These are phyloP conservation scores for Cyclotella baltica DNA, from an alignment of 108 stramenopile species.

Conservation along the genomic window DNA sequence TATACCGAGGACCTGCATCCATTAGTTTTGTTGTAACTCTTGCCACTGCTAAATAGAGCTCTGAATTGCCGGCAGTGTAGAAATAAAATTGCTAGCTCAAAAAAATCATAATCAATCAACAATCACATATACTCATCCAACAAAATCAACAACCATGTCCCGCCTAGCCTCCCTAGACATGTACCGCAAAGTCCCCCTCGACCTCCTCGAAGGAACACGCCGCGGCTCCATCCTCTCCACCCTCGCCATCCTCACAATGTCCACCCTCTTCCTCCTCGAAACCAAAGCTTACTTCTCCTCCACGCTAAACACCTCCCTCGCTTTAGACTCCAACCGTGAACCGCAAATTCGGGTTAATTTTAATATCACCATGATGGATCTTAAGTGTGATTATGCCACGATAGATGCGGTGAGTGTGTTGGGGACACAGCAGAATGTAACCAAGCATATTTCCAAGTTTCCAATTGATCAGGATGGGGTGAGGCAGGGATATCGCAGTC, in stretches of 20 bases:
- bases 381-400: slow-evolving; percentile 89
- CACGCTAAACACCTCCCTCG: slow-evolving; percentile 67
- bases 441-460: slow-evolving; percentile 93
- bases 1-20: too few species aligned
- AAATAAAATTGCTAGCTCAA: too few species aligned
- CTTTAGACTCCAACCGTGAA: slow-evolving; percentile 80
- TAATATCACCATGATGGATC: slow-evolving; percentile 93
- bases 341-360: slow-evolving; percentile 83
- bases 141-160: not conserved
- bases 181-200: slow-evolving; percentile 88
- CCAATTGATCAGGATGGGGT: slow-evolving; percentile 91
- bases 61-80: too few species aligned
- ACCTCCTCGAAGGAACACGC: slow-evolving; percentile 83
- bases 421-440: slow-evolving; percentile 97
- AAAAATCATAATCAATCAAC: too few species aligned
- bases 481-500: slow-evolving; percentile 76
- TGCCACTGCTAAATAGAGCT: too few species aligned
- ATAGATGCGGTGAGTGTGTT: slow-evolving; percentile 84
- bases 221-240: slow-evolving; percentile 73
- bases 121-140: too few species aligned
- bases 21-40: too few species aligned
- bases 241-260: slow-evolving; percentile 67
- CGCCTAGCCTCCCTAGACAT: slow-evolving; percentile 74
- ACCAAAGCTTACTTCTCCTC: slow-evolving; percentile 81
- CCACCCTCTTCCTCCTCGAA: slow-evolving; percentile 86